Evolutionary conservation across 805 yeast genomes (phyloP), one percentile per base, ranked within the genome.

Genomic region (Teunomyces lycoperdinae): DNA sequence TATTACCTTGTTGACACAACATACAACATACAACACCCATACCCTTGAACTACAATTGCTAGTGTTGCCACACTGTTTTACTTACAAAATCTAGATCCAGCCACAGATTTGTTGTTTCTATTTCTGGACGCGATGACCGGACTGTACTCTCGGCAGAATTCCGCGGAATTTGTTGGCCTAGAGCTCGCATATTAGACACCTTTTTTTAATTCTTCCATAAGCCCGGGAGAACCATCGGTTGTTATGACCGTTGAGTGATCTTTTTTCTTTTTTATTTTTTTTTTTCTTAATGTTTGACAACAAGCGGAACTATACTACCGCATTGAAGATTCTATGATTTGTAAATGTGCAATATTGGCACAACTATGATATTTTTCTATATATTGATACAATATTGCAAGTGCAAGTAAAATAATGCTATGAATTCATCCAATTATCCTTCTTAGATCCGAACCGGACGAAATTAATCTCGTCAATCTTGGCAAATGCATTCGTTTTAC

Each of bases 401-500:
- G 24, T 20, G 24, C 6, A 20, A 20, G 24, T 4, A 20, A 20
- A 20, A 20, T 20, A 26, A 24, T 20, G 10, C 28, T 38, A 38
- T 5, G 41, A 38, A 17, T 43, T 34, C 57, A 55, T 53, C 58
- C 58, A 55, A 3, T 45, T 31, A 20, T 55, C 57, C 29, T 39
- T 35, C 27, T 47, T 45, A 31, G 45, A 38, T n/a, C 44, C 42
- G 30, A 49, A 61, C 30, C 50, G 51, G 1, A 40, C 42, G 17
- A 45, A 47, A 47, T 67, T 62, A 8, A 60, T 55, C 13, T 50
- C 42, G 32, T 48, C 51, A 4, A 59, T 46, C 9, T 56, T 50
- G 1, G 81, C 77, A 52, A 78, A 78, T 2, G 76, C 75, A 17
- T 68, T 68, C 8, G 64, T 60, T 45, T 70, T 76, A 27, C 79